Evolutionary conservation across 306 rosid genomes (phyloP), one percentile per base, ranked within the genome.

Genomic region (Purshia tridentata): DNA sequence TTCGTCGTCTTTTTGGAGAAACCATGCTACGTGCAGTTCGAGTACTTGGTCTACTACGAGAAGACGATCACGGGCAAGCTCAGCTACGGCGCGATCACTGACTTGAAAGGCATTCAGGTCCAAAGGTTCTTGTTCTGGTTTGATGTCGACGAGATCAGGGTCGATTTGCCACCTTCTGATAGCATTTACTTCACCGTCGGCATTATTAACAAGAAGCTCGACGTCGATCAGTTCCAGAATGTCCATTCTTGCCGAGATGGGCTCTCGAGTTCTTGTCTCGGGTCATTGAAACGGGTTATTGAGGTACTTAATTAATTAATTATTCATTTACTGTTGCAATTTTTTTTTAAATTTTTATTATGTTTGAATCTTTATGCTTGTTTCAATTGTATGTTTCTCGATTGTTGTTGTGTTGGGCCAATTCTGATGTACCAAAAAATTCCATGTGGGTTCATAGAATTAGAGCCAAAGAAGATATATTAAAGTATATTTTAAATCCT

Each of bases 161-260:
- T 95, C 70, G 99, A 90, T 90, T 88, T 92, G 86, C 98, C 99
- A 12, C 96, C 99, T 4, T 84, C 98, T 0, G 75, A 78, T 44
- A 80, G 62, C 11, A 95, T 95, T 56, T 95, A 95, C 78, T 92
- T 95, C 73, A 90, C 85, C 40, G 97, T 95, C 5, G 99, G 98
- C 1, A 55, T 91, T 57, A 83, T 91, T 60, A 95, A 95, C 78
- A 95, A 91, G 90, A 88, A 80, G 83, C 98, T 95, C 9, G 84
- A 75, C 55, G 35, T 92, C 46, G 85, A 83, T 63, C 98, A 95
- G 85, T 95, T 95, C 78, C 74, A 82, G 77, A 83, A 82, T 8
- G 84, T 93, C 54, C 93, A 22, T 58, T 81, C 94, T 58, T 93
- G 98, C 82, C 86, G 85, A 8, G 80, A 81, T 4, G 73, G 75